Percentiles rank a stretch among this genome's conserved stretches.
These are phyloP conservation scores for Lippia alba DNA, from an alignment of 305 asterid genomes.

Conservation along the genomic window DNA sequence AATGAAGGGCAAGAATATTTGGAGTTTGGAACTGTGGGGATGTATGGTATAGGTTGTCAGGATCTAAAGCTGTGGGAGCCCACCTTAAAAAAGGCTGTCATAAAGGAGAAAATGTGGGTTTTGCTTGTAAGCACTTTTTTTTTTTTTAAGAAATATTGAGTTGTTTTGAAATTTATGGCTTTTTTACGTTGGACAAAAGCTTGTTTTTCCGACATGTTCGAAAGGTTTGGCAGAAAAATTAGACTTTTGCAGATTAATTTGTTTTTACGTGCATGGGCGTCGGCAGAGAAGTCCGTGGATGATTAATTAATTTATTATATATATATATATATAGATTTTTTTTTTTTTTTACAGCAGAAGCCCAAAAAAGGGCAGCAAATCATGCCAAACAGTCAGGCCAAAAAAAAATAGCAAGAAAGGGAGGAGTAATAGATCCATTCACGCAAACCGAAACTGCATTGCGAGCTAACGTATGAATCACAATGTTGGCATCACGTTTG, in stretches of 20 bases:
- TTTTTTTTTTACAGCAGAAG: too few relatives aligned
- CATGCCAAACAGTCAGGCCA: too few relatives aligned
- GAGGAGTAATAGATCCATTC: too few relatives aligned
- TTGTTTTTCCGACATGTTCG: conserved; percentile 29
- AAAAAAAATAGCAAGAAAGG: too few relatives aligned
- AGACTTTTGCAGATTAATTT: conserved; percentile 20
- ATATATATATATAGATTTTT: too few relatives aligned
- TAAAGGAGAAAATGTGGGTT: conserved; percentile 11
- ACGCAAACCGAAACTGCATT: too few relatives aligned
- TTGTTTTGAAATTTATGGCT: not conserved
- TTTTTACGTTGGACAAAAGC: not conserved
- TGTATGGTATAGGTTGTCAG: conserved; percentile 31
- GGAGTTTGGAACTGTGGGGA: conserved; percentile 12
- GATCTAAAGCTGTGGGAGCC: conserved; percentile 37
- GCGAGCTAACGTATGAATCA: too few relatives aligned
- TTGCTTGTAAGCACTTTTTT: conserved; percentile 14
- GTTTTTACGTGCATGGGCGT: conserved; percentile 18
- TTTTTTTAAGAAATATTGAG: too few relatives aligned
- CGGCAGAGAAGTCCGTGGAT: conserved; percentile 3
- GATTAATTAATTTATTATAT: too few relatives aligned
- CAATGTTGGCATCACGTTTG: too few relatives aligned
- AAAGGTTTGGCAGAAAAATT: conserved; percentile 30
- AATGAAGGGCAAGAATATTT: conserved; percentile 22
- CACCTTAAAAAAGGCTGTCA: conserved; percentile 31
- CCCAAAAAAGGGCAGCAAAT: too few relatives aligned